Percentiles rank a stretch among this genome's conserved stretches.
phyloP scores from a whole-genome alignment of 2,329 filamentous ascomycete species.

The Aureobasidium sp. region DNA sequence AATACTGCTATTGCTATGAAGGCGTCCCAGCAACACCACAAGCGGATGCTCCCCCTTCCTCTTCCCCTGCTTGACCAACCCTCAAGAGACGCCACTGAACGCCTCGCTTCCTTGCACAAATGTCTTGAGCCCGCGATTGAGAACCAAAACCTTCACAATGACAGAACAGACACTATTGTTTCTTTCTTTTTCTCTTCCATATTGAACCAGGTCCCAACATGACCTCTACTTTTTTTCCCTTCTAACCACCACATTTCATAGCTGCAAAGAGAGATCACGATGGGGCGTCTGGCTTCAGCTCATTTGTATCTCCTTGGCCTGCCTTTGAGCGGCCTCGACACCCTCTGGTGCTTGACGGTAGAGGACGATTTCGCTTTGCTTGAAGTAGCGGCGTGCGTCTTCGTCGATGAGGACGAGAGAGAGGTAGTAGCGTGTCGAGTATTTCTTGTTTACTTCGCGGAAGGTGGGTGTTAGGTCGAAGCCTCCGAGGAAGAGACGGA shows the following conservation, averaged over 20 bases:
- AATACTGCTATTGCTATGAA: not conserved
- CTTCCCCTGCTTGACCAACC: not conserved
- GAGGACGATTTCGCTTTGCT: slow-evolving; percentile 96
- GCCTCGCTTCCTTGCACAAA: slow-evolving; percentile 2
- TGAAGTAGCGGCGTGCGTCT: slow-evolving; percentile 97
- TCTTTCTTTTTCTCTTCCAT: not conserved
- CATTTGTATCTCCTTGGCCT: slow-evolving; percentile 37
- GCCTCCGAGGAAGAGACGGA: slow-evolving; percentile 90
- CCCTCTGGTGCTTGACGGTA: slow-evolving; percentile 66
- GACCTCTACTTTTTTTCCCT: not conserved
- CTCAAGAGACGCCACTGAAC: slow-evolving; percentile 7
- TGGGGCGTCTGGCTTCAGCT: slow-evolving; percentile 23
- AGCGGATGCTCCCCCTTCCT: not conserved
- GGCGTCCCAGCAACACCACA: not conserved
- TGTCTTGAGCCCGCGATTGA: no score
- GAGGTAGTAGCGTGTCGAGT: slow-evolving; percentile 95
- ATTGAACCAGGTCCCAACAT: not conserved
- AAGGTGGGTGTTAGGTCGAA: slow-evolving; percentile 98
- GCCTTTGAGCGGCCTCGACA: slow-evolving; percentile 41
- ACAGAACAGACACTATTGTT: not conserved
- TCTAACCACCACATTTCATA: not conserved
- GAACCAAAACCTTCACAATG: not conserved
- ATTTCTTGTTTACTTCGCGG: slow-evolving; percentile 99
- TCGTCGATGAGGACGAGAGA: slow-evolving; percentile 61
- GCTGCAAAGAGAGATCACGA: slow-evolving; percentile 13